Evolutionary conservation across 495 filamentous ascomycete genomes (phyloP).

Genomic region (Aspergillus olivimuriae): DNA sequence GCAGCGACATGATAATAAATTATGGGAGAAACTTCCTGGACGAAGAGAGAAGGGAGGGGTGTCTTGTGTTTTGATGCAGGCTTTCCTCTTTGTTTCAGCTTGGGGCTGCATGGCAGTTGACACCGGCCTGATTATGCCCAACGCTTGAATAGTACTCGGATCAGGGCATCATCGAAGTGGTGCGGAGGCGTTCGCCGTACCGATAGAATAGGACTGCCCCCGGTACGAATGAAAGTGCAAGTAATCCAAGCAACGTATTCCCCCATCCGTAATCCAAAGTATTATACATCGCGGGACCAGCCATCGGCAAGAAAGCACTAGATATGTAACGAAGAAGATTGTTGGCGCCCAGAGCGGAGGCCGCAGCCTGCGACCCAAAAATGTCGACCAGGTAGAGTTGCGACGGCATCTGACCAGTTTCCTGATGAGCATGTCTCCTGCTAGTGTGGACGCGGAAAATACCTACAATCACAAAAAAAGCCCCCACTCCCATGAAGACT

Average conservation of each 20-base stretch:
- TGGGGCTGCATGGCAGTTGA: too few relatives aligned
- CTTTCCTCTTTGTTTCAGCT: too few relatives aligned
- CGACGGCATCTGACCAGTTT: slow-evolving; percentile 18
- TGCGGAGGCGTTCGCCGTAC: slow-evolving; percentile 16
- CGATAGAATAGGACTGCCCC: slow-evolving; percentile 16
- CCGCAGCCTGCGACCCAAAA: slow-evolving; percentile 24
- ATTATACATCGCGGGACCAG: slow-evolving; percentile 14
- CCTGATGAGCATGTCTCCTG: not conserved
- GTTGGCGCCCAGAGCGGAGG: slow-evolving; percentile 23
- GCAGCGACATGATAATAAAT: too few relatives aligned
- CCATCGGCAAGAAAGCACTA: slow-evolving; percentile 16
- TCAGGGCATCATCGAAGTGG: too few relatives aligned
- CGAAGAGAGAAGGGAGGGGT: too few relatives aligned
- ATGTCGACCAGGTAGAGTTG: slow-evolving; percentile 30
- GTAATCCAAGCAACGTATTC: slow-evolving; percentile 18
- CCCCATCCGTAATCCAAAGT: slow-evolving; percentile 19
- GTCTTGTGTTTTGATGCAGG: too few relatives aligned
- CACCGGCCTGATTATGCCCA: too few relatives aligned
- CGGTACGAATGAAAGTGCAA: slow-evolving; percentile 16
- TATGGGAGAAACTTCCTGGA: too few relatives aligned
- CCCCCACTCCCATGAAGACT: slow-evolving; percentile 24
- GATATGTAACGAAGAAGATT: slow-evolving; percentile 18
- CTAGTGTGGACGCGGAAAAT: not conserved
- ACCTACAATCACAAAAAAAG: slow-evolving; percentile 18
- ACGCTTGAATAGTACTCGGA: too few relatives aligned